Percentiles rank a stretch among this genome's conserved stretches.
phyloP scores from a whole-genome alignment of 805 yeast genomes.

The Candida rishiriensis region DNA sequence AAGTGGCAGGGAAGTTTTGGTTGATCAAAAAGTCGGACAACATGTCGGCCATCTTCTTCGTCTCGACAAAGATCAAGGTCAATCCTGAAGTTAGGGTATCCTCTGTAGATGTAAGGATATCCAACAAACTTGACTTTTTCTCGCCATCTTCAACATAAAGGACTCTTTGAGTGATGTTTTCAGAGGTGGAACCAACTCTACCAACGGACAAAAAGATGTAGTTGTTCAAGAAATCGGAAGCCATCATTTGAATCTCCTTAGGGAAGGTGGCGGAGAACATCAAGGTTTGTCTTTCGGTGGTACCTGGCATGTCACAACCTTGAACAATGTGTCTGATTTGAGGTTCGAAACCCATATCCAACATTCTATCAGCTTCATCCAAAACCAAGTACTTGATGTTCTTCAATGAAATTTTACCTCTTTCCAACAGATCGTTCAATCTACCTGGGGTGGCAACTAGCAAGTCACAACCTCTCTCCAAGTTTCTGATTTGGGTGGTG shows the following conservation, averaged over 20 bases:
- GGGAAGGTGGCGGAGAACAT: conserved; percentile 99
- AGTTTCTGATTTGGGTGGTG: conserved; percentile 77
- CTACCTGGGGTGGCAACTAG: conserved; percentile 99
- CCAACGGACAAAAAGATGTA: conserved; percentile 96
- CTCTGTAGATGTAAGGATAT: conserved; percentile 72
- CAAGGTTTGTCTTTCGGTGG: conserved; percentile 87
- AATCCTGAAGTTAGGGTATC: conserved; percentile 58
- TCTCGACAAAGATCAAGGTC: conserved; percentile 94
- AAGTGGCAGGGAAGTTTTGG: conserved; percentile 93
- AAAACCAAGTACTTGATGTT: conserved; percentile 91
- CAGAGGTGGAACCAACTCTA: conserved; percentile 98
- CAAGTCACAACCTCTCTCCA: conserved; percentile 91
- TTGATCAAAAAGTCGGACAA: conserved; percentile 86
- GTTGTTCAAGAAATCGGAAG: conserved; percentile 93
- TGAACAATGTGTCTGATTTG: conserved; percentile 98
- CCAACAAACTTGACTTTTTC: conserved; percentile 85
- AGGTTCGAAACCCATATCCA: conserved; percentile 99
- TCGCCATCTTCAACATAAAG: conserved; percentile 90
- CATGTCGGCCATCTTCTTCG: conserved; percentile 97
- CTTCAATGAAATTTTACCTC: conserved; percentile 86
- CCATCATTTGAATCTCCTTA: conserved; percentile 92
- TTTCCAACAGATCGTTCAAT: conserved; percentile 89
- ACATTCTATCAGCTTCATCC: conserved; percentile 99
- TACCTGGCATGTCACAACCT: conserved; percentile 96
- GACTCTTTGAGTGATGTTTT: conserved; percentile 93